Evolutionary conservation across 75 land plant species (phyloP).

Genomic region (Chamaecyparis obtusa): DNA sequence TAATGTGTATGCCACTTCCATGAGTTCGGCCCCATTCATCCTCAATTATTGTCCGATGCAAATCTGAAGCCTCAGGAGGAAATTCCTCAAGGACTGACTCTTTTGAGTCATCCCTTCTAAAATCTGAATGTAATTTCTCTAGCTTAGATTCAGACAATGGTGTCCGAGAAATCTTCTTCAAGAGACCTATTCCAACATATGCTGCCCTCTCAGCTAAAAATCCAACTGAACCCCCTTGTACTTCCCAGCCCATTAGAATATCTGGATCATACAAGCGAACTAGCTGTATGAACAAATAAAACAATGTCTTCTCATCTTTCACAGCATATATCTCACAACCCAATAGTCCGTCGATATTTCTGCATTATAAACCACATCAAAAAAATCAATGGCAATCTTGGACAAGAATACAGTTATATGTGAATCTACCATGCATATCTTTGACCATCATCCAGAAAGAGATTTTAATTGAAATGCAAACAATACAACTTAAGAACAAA

Average conservation of each 20-base stretch:
- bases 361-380: slow-evolving; percentile 19
- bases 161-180: slow-evolving; percentile 74
- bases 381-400: background rate
- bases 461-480: background rate
- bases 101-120: slow-evolving; percentile 10
- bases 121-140: slow-evolving; percentile 5
- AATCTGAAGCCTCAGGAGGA: slow-evolving; percentile 27
- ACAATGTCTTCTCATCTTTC: slow-evolving; percentile 55
- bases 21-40: slow-evolving; percentile 99
- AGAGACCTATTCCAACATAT: slow-evolving; percentile 62
- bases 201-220: slow-evolving; percentile 89
- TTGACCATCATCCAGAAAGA: background rate
- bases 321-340: slow-evolving; percentile 44
- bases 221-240: slow-evolving; percentile 87
- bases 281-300: slow-evolving; percentile 59
- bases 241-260: slow-evolving; percentile 96
- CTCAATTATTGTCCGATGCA: slow-evolving; percentile 50
- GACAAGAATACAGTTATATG: background rate
- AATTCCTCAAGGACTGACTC: slow-evolving; percentile 18
- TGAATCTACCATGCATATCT: background rate
- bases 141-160: slow-evolving; percentile 35
- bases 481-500: slow-evolving; percentile 1
- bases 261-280: slow-evolving; percentile 78
- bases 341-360: slow-evolving; percentile 64
- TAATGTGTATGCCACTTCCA: slow-evolving; percentile 91